phyloP scores from a whole-genome alignment of 2,329 filamentous ascomycete genomes.

The Aspergillus amoenus region DNA sequence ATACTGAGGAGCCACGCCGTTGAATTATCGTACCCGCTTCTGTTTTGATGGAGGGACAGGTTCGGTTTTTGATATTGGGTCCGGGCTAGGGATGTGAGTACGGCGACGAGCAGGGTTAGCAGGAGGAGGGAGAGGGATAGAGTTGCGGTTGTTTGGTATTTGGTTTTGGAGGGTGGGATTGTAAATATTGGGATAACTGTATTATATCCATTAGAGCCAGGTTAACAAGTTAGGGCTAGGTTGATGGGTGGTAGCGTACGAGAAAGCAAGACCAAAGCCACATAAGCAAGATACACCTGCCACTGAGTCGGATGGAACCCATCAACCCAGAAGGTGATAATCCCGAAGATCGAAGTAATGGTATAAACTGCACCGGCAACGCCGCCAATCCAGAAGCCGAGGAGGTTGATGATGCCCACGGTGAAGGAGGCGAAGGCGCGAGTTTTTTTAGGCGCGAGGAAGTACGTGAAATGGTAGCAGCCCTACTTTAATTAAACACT shows the following conservation, averaged over 20 bases:
- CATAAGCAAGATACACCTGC: constrained; percentile 20
- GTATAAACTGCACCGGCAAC: constrained; percentile 16
- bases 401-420: constrained; percentile 24
- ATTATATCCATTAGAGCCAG: not conserved
- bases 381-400: constrained; percentile 27
- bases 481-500: constrained; percentile 17
- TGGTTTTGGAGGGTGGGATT: constrained; percentile 12
- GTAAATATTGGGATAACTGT: constrained; percentile 20
- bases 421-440: constrained; percentile 26
- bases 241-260: not conserved
- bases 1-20: constrained; percentile 19
- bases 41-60: constrained; percentile 3
- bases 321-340: constrained; percentile 12
- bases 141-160: constrained; percentile 14
- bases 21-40: constrained; percentile 11
- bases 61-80: constrained; percentile 3
- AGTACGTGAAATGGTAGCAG: constrained; percentile 32
- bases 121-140: constrained; percentile 14
- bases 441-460: constrained; percentile 21
- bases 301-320: constrained; percentile 15
- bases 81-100: constrained; percentile 15
- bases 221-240: not conserved
- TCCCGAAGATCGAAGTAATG: constrained; percentile 19
- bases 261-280: constrained; percentile 15
- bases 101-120: constrained; percentile 9